Base-by-base conservation (phyloP, 768 basidiomycete genomes). In the Boletus pseudopeckii region DNA sequence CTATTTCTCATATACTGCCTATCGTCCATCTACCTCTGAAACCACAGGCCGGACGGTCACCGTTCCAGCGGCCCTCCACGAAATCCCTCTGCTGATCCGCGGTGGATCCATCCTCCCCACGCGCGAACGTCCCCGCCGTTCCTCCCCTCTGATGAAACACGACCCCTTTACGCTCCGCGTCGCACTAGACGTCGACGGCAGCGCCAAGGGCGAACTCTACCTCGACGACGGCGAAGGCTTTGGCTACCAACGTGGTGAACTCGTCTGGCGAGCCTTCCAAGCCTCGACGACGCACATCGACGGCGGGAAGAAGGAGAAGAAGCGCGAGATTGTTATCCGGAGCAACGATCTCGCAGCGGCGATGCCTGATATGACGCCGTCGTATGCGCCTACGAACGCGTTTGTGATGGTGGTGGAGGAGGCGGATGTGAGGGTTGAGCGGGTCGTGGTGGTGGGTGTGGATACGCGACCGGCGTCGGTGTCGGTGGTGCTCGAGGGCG, bases 81-180 rank as follows among this genome's bases (percentile, higher is more conserved):
- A 88, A 58, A 75, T 94, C 42, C 97, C 97, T 2, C 74, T 98
- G 34, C 81, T 96, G 67, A 75, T 95, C 48, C 92, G 89, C 30
- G 97, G 97, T 13, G 95, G 94, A 1, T 91, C 90, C 14, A 91
- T 99, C 66, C 64, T 98, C 6, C 75, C 94, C 3, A 90, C 91
- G 3, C 88, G 93, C 46, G 87, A 93, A 67, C 86, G 95, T 24
- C 88, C 91, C 2, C 79, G 97, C 37, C 81, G 94, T 2, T 80
- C 96, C 1, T 91, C 96, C 0, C 77, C 84, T 0, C 76, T 95
- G 39, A 96, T 97, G 90, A 90, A 86, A 74, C 72, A 77, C 49
- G 97, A 99, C 66, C 97, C 96, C 0, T 92, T 95, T 77, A 98
- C 94, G 0, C 80, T 98, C 37, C 85, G 88, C 51, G 80, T 96